Percentiles rank a stretch among this genome's conserved stretches.
Conservation (phyloP, 305 asterid genomes). For the Salvia sclarea region DNA sequence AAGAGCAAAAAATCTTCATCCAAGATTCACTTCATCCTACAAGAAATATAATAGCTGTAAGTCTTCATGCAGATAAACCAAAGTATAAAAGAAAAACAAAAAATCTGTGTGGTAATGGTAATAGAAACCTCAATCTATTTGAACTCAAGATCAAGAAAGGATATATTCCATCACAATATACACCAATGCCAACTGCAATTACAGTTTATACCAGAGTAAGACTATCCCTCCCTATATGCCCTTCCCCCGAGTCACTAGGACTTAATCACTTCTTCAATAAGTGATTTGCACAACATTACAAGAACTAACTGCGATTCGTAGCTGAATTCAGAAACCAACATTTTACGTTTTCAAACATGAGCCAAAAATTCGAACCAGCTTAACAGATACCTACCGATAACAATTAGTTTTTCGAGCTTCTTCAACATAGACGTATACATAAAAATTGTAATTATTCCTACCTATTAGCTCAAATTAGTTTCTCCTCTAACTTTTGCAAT, state of each 20-base stretch:
- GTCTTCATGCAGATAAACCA: conserved; percentile 17
- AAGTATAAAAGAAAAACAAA: conserved; percentile 12
- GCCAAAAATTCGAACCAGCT: neutral
- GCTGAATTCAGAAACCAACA: conserved; percentile 5
- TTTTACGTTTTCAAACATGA: neutral
- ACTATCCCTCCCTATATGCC: conserved; percentile 5
- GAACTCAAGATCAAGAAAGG: neutral
- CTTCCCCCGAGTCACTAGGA: neutral
- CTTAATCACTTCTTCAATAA: neutral
- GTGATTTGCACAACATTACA: neutral
- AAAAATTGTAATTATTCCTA: conserved; percentile 6
- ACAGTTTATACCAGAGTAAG: conserved; percentile 11
- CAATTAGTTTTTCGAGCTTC: neutral
- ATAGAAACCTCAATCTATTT: conserved; percentile 18
- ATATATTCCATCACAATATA: neutral
- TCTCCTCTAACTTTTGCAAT: conserved; percentile 8
- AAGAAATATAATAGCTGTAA: conserved; percentile 30
- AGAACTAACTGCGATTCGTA: neutral
- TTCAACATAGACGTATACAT: neutral
- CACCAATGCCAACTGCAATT: neutral
- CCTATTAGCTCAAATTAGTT: neutral
- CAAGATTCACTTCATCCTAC: conserved; percentile 40
- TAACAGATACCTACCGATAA: neutral
- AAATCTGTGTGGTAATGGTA: neutral
- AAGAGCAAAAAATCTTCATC: conserved; percentile 28